A percentile compares a stretch with the other conserved stretches of the same genome.
These are phyloP conservation scores for Fusarium concolor DNA, from an alignment of 2,329 filamentous ascomycete species.

Conservation along the genomic window DNA sequence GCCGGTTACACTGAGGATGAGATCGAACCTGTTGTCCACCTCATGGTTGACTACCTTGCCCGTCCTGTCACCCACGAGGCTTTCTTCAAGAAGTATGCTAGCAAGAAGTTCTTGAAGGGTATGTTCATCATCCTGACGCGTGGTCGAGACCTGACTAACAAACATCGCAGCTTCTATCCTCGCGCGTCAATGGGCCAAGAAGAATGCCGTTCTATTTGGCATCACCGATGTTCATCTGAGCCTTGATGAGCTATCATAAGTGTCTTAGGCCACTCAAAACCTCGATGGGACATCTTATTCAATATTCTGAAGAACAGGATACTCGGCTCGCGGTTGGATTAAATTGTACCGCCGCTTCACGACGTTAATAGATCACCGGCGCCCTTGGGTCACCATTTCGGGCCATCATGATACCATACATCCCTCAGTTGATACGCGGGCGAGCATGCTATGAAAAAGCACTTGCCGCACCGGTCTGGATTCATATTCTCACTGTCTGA, in stretches of 20 bases:
- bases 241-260: constrained; percentile 61
- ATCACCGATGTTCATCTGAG: constrained; percentile 63
- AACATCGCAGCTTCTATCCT: constrained; percentile 80
- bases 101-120: constrained; percentile 99
- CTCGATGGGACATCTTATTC: constrained; percentile 26
- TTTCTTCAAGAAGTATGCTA: constrained; percentile 99
- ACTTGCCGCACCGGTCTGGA: constrained; percentile 40
- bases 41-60: constrained; percentile 97
- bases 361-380: constrained; percentile 52
- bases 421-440: constrained; percentile 29
- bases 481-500: constrained; percentile 47
- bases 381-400: constrained; percentile 36
- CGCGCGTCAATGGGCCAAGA: constrained; percentile 93
- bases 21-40: constrained; percentile 88
- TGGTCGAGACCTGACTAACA: constrained; percentile 29
- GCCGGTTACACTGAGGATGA: constrained; percentile 93
- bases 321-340: constrained; percentile 49
- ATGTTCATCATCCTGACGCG: constrained; percentile 53
- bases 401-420: constrained; percentile 43
- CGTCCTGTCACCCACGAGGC: constrained; percentile 93
- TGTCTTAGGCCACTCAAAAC: constrained; percentile 18
- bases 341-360: constrained; percentile 46
- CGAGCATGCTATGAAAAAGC: constrained; percentile 28
- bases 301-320: constrained; percentile 45
- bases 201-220: constrained; percentile 70